Evolutionary conservation across 768 basidiomycete genomes (phyloP), one percentile per base, ranked within the genome.

Genomic region (Nidula microcarpa): DNA sequence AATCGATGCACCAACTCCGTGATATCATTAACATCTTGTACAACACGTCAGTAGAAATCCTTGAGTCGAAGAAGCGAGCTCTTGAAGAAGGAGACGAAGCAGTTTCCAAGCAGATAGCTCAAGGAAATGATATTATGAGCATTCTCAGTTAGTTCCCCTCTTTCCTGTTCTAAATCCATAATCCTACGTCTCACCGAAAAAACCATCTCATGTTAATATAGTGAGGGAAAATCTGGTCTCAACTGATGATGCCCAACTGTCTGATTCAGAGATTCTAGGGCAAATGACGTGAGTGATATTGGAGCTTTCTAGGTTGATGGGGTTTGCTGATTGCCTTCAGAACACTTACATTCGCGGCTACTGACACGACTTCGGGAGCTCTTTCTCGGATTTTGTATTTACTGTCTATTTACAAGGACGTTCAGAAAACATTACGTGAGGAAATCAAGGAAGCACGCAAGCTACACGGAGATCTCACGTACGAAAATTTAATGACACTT

Each of bases 121-220:
- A 65, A 54, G 76, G 75, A 9, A 75, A 74, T 51, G 79, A 80
- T 57, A 68, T 80, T 33, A 69, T 80, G 54, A 80, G 72, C 54
- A 64, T 77, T 17, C 63, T 80, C 9, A 56, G 79, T 80, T 60
- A 33, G 77, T 53, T 9, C 7, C 14, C 39, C 1, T 46, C 14
- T 4, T 44, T 37, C 37, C 56, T 41, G 47, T 33, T n/a, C 4
- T 13, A 17, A 23, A 17, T 6, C 32, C 51, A 47, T 18, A n/a
- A 36, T 17, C 18, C n/a, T 32, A 10, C 39, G n/a, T 16, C 9
- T 43, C 11, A 44, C 46, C 23, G 23, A 23, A 23, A 23, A 41
- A 23, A 46, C 30, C 43, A 17, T 35, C 33, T 49, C n/a, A 17
- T 16, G 23, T 33, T 43, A 46, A n/a, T 17, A 48, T 17, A 71